Conservation (phyloP, 495 filamentous ascomycete genomes). For the Xylaria longipes region DNA sequence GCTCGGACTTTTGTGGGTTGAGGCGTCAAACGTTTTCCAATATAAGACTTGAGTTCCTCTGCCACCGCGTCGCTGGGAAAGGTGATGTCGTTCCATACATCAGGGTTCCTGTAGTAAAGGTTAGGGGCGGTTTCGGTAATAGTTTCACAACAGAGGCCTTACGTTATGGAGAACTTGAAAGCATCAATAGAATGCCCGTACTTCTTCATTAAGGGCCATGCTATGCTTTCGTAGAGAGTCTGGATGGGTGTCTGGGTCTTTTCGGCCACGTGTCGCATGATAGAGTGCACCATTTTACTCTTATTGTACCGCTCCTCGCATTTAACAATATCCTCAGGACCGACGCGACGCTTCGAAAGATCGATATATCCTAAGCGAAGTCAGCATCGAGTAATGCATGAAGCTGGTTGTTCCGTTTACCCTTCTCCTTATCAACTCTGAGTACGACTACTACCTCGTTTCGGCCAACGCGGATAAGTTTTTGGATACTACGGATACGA, state of each 20-base stretch:
- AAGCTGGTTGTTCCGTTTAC: slow-evolving; percentile 49
- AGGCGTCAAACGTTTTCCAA: slow-evolving; percentile 92
- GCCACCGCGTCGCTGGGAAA: slow-evolving; percentile 88
- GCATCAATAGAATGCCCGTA: slow-evolving; percentile 97
- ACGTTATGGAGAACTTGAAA: slow-evolving; percentile 99
- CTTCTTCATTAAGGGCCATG: slow-evolving; percentile 96
- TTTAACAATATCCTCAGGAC: slow-evolving; percentile 95
- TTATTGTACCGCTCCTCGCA: slow-evolving; percentile 99
- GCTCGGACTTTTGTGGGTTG: slow-evolving; percentile 98
- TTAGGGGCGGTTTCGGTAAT: slow-evolving; percentile 20
- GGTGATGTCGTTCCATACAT: slow-evolving; percentile 89
- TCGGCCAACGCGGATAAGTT: slow-evolving; percentile 94
- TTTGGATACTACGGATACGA: slow-evolving; percentile 98
- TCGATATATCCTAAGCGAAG: slow-evolving; percentile 82
- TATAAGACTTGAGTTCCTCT: slow-evolving; percentile 88
- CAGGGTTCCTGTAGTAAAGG: slow-evolving; percentile 71
- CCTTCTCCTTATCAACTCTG: slow-evolving; percentile 98
- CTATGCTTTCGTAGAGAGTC: slow-evolving; percentile 89
- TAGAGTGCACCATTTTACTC: slow-evolving; percentile 97
- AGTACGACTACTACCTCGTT: slow-evolving; percentile 99
- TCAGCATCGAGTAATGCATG: slow-evolving; percentile 26
- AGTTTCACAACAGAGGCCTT: slow-evolving; percentile 39
- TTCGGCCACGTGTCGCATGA: slow-evolving; percentile 97
- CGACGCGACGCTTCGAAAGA: slow-evolving; percentile 96
- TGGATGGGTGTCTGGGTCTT: slow-evolving; percentile 94